Evolutionary conservation across 2,329 filamentous ascomycete genomes (phyloP).

Genomic region (Neophaeococcomyces mojaviensis): DNA sequence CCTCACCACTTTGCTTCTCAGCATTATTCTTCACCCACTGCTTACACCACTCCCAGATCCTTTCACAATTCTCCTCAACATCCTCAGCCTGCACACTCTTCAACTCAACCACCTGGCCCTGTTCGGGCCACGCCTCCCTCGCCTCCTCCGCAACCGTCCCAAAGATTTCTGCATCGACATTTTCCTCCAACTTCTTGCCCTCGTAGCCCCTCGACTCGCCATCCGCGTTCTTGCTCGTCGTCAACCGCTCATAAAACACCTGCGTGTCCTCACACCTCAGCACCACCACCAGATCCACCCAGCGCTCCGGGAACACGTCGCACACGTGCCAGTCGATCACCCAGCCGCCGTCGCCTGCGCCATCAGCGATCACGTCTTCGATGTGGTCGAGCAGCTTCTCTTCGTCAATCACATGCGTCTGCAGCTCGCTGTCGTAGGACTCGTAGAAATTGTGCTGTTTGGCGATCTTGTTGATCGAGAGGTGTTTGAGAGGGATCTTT

Average conservation of each 20-base stretch:
- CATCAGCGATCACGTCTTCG: conserved; percentile 63
- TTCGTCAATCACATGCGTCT: conserved; percentile 91
- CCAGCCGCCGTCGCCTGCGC: conserved; percentile 57
- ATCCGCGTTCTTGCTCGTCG: conserved; percentile 31
- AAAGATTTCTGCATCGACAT: conserved; percentile 96
- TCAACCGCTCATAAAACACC: conserved; percentile 75
- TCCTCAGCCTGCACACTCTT: conserved; percentile 74
- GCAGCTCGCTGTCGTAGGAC: conserved; percentile 74
- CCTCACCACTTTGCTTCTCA: conserved; percentile 12
- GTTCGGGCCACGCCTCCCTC: conserved; percentile 72
- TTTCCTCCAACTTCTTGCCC: conserved; percentile 86
- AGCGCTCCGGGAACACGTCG: conserved; percentile 84
- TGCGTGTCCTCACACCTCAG: conserved; percentile 69
- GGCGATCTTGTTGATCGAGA: conserved; percentile 84
- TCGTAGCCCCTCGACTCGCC: conserved; percentile 55
- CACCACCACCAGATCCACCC: conserved; percentile 93
- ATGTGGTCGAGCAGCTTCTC: conserved; percentile 91
- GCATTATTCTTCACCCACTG: conserved; percentile 62
- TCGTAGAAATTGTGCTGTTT: conserved; percentile 84
- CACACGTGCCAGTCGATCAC: conserved; percentile 98
- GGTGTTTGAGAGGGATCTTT: conserved; percentile 64
- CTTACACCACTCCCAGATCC: conserved; percentile 73
- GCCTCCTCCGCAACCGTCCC: conserved; percentile 88
- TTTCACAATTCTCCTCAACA: conserved; percentile 79
- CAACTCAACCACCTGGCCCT: conserved; percentile 71